These are phyloP conservation scores for Candida khao-thaluensis DNA, from an alignment of 805 yeast species.

Conservation along the genomic window DNA sequence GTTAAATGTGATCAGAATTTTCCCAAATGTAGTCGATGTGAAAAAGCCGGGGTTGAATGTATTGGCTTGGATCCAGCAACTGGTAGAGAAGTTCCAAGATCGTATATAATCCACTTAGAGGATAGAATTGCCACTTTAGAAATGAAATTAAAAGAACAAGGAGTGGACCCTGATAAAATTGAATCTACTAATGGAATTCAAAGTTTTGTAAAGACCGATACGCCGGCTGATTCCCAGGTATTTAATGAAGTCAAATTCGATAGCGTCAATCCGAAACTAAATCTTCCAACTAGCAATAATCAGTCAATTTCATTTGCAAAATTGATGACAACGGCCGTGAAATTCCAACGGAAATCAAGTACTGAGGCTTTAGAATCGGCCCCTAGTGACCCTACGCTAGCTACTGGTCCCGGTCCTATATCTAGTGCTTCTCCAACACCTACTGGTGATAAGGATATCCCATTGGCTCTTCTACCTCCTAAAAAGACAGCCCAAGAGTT, in stretches of 20 bases:
- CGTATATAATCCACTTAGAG: conserved; percentile 72
- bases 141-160: conserved; percentile 42
- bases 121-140: conserved; percentile 60
- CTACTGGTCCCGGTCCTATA: conserved; percentile 10
- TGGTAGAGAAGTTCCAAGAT: conserved; percentile 81
- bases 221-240: conserved; percentile 1
- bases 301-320: conserved; percentile 66
- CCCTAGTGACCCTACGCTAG: background rate
- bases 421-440: conserved; percentile 7
- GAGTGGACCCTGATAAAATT: conserved; percentile 29
- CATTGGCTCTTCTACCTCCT: conserved; percentile 61
- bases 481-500: conserved; percentile 68
- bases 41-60: conserved; percentile 67
- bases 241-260: conserved; percentile 14
- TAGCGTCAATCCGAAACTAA: conserved; percentile 11
- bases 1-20: conserved; percentile 66
- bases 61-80: conserved; percentile 86
- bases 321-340: conserved; percentile 74
- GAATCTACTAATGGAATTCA: background rate
- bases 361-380: background rate
- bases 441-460: conserved; percentile 11
- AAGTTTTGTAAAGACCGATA: background rate
- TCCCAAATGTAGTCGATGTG: conserved; percentile 65
- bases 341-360: conserved; percentile 35
- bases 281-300: conserved; percentile 7